Evolutionary conservation across 345 rosid genomes (phyloP).

Genomic region (Brassica napus): Da-Ae NC_063442.1:29329001-29329500

Average conservation of each 20-base stretch:
- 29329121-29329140: no score
- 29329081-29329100: background rate
- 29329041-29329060: background rate
- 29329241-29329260: slow-evolving; percentile 88
- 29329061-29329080: background rate
- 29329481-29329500: background rate
- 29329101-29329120: background rate
- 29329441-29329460: background rate
- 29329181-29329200: no score
- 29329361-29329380: slow-evolving; percentile 92
- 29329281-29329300: slow-evolving; percentile 83
- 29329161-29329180: no score
- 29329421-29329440: background rate
- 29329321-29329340: slow-evolving; percentile 82
- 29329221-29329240: background rate
- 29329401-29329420: slow-evolving; percentile 47
- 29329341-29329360: slow-evolving; percentile 92
- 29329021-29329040: no score
- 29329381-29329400: slow-evolving; percentile 93
- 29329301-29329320: slow-evolving; percentile 86
- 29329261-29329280: slow-evolving; percentile 84
- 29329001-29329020: background rate
- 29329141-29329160: no score
- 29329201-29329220: background rate
- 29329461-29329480: background rate